These are phyloP conservation scores for Ogataea haglerorum DNA, from an alignment of 805 yeast species.

Conservation along the genomic window DNA sequence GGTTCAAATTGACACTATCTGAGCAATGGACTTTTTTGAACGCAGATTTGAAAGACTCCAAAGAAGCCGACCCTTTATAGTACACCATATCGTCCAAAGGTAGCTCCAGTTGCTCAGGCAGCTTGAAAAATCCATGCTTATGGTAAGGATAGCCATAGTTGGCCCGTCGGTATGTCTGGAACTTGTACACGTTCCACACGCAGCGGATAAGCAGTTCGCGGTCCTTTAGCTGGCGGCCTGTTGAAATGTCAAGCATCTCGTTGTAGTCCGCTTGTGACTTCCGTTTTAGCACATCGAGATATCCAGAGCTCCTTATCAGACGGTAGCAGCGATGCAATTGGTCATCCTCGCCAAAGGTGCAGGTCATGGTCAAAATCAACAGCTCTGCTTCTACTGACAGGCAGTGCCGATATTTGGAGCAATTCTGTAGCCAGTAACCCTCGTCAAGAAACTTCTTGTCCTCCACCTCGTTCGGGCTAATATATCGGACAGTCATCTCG, in stretches of 20 bases:
- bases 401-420: conserved; percentile 32
- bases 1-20: conserved; percentile 16
- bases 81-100: conserved; percentile 33
- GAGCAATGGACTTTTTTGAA: conserved; percentile 13
- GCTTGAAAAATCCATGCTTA: conserved; percentile 18
- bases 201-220: conserved; percentile 34
- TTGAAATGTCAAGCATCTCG: conserved; percentile 25
- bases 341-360: conserved; percentile 26
- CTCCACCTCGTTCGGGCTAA: conserved; percentile 27
- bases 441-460: conserved; percentile 29
- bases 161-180: conserved; percentile 33
- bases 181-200: conserved; percentile 39
- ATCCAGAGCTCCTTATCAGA: conserved; percentile 12
- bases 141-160: conserved; percentile 37
- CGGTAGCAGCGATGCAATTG: conserved; percentile 17
- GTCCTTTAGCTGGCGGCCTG: conserved; percentile 33
- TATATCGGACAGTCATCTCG: conserved; percentile 32
- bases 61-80: conserved; percentile 13
- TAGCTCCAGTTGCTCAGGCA: conserved; percentile 33
- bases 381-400: conserved; percentile 29
- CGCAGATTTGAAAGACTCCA: conserved; percentile 13
- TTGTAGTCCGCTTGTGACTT: conserved; percentile 25
- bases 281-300: conserved; percentile 7
- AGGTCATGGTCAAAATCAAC: conserved; percentile 28
- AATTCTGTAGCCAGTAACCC: conserved; percentile 37